phyloP scores from a whole-genome alignment of 371 early-diverging fungal genomes.

The Cokeromyces recurvatus region DNA sequence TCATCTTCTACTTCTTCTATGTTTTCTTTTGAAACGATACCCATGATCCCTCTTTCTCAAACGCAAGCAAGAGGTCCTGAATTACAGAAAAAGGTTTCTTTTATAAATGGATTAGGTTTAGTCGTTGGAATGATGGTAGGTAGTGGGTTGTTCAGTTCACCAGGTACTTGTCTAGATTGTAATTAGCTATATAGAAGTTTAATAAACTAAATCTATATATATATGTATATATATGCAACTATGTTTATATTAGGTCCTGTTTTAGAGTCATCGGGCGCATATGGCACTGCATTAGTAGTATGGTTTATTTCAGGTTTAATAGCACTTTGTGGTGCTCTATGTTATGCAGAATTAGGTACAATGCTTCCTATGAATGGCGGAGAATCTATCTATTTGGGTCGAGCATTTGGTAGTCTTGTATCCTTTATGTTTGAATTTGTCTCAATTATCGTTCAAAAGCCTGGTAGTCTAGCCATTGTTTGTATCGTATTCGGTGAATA shows the following conservation, averaged over 20 bases:
- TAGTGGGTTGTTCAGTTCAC: conserved; percentile 85
- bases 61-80: conserved; percentile 51
- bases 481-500: conserved; percentile 77
- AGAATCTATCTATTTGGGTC: conserved; percentile 76
- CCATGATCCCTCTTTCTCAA: conserved; percentile 47
- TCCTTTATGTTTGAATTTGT: conserved; percentile 83
- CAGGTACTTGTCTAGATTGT: conserved; percentile 51
- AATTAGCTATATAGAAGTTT: too few relatives aligned
- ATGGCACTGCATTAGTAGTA: conserved; percentile 71
- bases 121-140: conserved; percentile 84
- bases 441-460: conserved; percentile 62
- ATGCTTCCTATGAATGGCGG: conserved; percentile 87
- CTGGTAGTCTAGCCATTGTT: conserved; percentile 75
- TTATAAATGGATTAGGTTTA: conserved; percentile 65
- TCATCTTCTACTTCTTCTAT: conserved; percentile 30
- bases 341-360: conserved; percentile 84
- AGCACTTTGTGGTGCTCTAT: conserved; percentile 72
- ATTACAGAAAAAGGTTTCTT: conserved; percentile 62
- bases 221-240: too few relatives aligned
- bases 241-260: conserved; percentile 52
- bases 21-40: conserved; percentile 56
- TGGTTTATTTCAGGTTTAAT: conserved; percentile 77
- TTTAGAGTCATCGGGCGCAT: conserved; percentile 56
- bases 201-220: too few relatives aligned
- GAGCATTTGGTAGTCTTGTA: conserved; percentile 73